Conservation (phyloP, 306 rosid genomes). For the Begonia loranthoides region DNA sequence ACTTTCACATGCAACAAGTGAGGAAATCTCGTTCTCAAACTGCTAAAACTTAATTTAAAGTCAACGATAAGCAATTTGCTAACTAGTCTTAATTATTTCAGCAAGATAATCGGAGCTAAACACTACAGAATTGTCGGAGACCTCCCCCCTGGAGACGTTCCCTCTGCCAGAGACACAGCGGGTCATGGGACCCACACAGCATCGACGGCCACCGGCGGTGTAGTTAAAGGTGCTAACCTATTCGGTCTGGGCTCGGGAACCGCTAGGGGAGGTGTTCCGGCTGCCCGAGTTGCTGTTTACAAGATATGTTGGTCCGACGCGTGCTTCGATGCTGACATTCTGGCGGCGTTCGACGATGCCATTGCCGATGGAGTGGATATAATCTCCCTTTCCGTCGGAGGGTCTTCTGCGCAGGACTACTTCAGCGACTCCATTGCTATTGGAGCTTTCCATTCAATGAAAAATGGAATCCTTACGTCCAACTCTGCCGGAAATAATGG, state of each 20-base stretch:
- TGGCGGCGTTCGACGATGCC: slow-evolving; percentile 46
- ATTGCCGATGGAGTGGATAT: slow-evolving; percentile 49
- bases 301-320: slow-evolving; percentile 35
- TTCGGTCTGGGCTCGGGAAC: slow-evolving; percentile 29
- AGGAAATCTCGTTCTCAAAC: not conserved
- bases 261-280: slow-evolving; percentile 33
- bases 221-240: slow-evolving; percentile 19
- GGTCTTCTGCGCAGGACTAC: not conserved
- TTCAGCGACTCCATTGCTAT: slow-evolving; percentile 14
- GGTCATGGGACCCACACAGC: slow-evolving; percentile 50
- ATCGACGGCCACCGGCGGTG: slow-evolving; percentile 32
- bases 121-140: slow-evolving; percentile 6
- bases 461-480: slow-evolving; percentile 26
- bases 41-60: not conserved
- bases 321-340: slow-evolving; percentile 19
- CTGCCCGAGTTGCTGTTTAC: slow-evolving; percentile 41
- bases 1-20: slow-evolving; percentile 31
- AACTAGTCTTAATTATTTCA: not conserved
- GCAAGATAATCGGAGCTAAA: slow-evolving; percentile 41
- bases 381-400: slow-evolving; percentile 23
- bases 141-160: not conserved
- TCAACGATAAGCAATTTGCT: not conserved
- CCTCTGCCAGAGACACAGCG: slow-evolving; percentile 22
- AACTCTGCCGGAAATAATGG: slow-evolving; percentile 22
- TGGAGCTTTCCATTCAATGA: slow-evolving; percentile 42